Conservation (phyloP, 2,329 filamentous ascomycete species). For the Colletotrichum theobromicola region DNA sequence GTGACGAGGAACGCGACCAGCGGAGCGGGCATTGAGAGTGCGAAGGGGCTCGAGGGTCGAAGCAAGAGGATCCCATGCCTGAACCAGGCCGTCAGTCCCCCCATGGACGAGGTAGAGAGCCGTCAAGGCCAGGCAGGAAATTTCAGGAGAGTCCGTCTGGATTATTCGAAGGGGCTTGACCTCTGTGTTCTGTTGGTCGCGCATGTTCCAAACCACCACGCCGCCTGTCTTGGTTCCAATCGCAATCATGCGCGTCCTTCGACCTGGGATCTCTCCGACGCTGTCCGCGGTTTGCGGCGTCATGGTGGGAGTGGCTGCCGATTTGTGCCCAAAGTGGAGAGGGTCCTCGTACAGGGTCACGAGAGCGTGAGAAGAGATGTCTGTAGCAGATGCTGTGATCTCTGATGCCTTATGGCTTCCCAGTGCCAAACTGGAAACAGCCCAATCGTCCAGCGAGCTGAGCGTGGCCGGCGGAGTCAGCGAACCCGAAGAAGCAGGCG, state of each 20-base stretch:
- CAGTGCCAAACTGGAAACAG: background rate
- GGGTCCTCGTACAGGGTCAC: slow-evolving; percentile 81
- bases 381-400: slow-evolving; percentile 74
- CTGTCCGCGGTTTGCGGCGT: slow-evolving; percentile 45
- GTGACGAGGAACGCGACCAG: slow-evolving; percentile 80
- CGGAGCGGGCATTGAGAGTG: slow-evolving; percentile 86
- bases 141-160: slow-evolving; percentile 86
- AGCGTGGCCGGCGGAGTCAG: slow-evolving; percentile 11
- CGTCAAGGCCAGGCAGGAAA: slow-evolving; percentile 82
- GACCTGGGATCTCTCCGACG: slow-evolving; percentile 75
- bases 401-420: slow-evolving; percentile 53
- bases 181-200: slow-evolving; percentile 65
- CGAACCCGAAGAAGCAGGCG: slow-evolving; percentile 6
- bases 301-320: slow-evolving; percentile 43
- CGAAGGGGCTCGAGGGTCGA: slow-evolving; percentile 80
- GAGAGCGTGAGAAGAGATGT: slow-evolving; percentile 75
- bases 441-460: slow-evolving; percentile 19
- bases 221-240: slow-evolving; percentile 79
- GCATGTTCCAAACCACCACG: slow-evolving; percentile 86
- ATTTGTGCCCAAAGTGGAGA: slow-evolving; percentile 54
- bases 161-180: slow-evolving; percentile 80
- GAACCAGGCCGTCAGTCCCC: slow-evolving; percentile 92
- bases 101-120: slow-evolving; percentile 91
- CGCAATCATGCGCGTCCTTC: slow-evolving; percentile 80
- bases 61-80: slow-evolving; percentile 94